phyloP scores from a whole-genome alignment of 2,329 filamentous ascomycete genomes.

The Calycina marina region DNA sequence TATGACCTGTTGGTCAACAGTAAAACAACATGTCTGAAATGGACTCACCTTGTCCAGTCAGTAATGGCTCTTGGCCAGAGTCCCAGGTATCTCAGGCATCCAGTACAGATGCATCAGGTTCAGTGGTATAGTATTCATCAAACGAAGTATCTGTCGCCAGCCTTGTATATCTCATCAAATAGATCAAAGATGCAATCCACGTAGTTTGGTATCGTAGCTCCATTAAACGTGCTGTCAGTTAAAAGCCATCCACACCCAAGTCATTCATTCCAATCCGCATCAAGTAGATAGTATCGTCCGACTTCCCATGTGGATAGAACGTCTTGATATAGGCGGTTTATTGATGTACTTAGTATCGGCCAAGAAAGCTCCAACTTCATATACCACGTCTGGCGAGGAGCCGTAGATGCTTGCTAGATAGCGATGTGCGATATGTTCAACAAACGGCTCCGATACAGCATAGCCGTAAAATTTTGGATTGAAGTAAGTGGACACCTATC shows the following conservation, averaged over 20 bases:
- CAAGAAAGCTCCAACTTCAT: conserved; percentile 42
- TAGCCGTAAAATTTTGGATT: conserved; percentile 49
- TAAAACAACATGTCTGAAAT: too few species aligned
- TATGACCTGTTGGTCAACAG: conserved; percentile 25
- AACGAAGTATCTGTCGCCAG: conserved; percentile 56
- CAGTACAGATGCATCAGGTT: conserved; percentile 55
- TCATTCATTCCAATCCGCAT: conserved; percentile 79
- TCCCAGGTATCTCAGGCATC: conserved; percentile 26
- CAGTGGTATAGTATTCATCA: conserved; percentile 55
- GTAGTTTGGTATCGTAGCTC: conserved; percentile 48
- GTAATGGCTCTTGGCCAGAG: conserved; percentile 28
- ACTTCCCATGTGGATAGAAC: conserved; percentile 30
- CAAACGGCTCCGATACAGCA: conserved; percentile 58
- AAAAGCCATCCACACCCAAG: conserved; percentile 52
- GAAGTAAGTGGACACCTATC: conserved; percentile 47
- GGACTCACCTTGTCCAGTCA: conserved; percentile 25
- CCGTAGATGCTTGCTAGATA: conserved; percentile 33
- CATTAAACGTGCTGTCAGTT: conserved; percentile 41
- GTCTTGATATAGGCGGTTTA: conserved; percentile 21
- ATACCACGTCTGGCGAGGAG: conserved; percentile 46
- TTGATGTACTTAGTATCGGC: conserved; percentile 30
- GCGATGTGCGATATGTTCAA: conserved; percentile 54
- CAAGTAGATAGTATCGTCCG: conserved; percentile 53
- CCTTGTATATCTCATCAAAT: conserved; percentile 47
- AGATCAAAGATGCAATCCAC: conserved; percentile 52